Conservation (phyloP, 1,284 basidiomycete genomes). For the Heimioporus punctisporus region DNA sequence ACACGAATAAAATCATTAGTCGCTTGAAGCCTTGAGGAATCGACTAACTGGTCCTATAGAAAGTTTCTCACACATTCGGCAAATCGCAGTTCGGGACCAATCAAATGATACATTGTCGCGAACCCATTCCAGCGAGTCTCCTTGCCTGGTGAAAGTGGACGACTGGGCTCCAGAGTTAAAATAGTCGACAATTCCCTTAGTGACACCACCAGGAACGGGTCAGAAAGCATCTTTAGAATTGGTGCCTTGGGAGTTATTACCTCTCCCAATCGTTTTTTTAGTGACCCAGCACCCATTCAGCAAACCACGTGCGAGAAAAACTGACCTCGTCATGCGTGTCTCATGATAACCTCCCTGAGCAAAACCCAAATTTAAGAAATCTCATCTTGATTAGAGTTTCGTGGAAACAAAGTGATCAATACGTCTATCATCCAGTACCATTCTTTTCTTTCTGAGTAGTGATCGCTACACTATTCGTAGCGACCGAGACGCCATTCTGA, state of each 20-base stretch:
- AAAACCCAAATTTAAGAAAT: not conserved
- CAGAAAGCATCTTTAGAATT: no score
- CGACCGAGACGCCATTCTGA: conserved; percentile 19
- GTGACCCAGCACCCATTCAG: not conserved
- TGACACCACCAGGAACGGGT: no score
- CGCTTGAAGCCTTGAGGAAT: no score
- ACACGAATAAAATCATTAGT: no score
- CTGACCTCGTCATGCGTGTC: not conserved
- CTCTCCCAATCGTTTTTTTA: conserved; percentile 40
- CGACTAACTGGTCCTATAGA: no score
- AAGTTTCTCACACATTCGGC: no score
- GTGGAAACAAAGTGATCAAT: conserved; percentile 12
- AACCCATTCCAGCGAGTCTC: no score
- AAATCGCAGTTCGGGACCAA: no score
- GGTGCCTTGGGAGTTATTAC: not conserved
- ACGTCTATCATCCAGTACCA: conserved; percentile 28
- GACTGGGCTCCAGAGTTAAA: no score
- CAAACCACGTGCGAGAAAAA: not conserved
- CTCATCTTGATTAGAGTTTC: conserved; percentile 12
- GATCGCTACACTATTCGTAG: conserved; percentile 3
- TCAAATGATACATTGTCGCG: no score
- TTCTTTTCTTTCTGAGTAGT: conserved; percentile 20
- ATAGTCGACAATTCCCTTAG: no score
- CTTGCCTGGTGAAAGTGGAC: no score
- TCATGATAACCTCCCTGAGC: not conserved